Base-by-base conservation (phyloP, 768 basidiomycete genomes). In the Xanthoconium purpureum region DNA sequence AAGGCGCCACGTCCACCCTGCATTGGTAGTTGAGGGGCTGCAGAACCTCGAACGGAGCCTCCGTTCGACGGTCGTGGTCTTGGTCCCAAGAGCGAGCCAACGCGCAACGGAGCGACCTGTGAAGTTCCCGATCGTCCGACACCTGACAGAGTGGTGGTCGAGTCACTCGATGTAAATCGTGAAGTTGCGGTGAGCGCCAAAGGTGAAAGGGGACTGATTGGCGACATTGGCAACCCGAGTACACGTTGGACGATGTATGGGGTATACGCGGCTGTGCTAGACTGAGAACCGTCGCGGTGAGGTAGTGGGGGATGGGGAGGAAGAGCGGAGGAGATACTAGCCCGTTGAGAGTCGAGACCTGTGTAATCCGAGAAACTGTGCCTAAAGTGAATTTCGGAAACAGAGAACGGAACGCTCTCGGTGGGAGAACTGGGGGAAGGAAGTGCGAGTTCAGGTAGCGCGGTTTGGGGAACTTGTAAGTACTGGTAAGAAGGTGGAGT, bases 351-450 rank as follows among this genome's bases (percentile, higher is more conserved):
- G 47, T 71, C 71, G 11, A 67, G 39, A 44, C 37, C 62, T n/a
- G 57, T 51, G 47, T 63, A 73, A 35, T 73, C 72, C 8, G 70
- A 71, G 50, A 52, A 62, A 39, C 70, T 80, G 43, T 78, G 74
- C 37, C 78, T 73, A 66, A 81, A 82, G 47, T 79, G 73, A 33
- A 82, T 71, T 12, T 83, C 82, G 15, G 80, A 80, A n/a, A 81
- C 76, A 15, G 82, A 80, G 54, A 81, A 73, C 2, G 82, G 80
- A 37, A 84, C 71, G 54, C 83, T 85, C 46, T 84, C 80, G 0
- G 81, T 80, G 37, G 82, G 83, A 14, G 84, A 83, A 30, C 71
- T 74, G 32, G 75, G 63, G 46, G 67, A 65, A n/a, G 70, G 32
- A 63, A 46, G 65, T 32, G 60, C 57, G 44, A 63, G 60, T 4